These are phyloP conservation scores for Pyrus pyrifolia DNA, from an alignment of 306 rosid species.

Conservation along the genomic window DNA sequence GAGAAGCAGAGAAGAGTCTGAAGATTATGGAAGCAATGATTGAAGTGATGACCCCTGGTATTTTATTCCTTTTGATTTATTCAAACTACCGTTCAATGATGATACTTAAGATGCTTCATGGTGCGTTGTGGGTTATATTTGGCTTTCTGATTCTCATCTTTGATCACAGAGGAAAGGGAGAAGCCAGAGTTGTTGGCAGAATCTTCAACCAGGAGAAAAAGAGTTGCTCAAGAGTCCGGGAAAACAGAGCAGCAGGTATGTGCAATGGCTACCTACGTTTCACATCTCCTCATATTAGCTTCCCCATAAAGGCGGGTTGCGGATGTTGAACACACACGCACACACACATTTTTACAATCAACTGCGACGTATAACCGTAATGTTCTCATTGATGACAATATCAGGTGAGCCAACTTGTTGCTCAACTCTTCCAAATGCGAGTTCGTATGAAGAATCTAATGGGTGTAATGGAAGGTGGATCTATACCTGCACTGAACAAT, in stretches of 20 bases:
- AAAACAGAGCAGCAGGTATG: conserved; percentile 93
- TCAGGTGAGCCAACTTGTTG: conserved; percentile 86
- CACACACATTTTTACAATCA: background rate
- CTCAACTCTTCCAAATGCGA: conserved; percentile 95
- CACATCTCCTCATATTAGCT: background rate
- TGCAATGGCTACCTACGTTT: conserved; percentile 9
- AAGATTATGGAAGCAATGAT: conserved; percentile 89
- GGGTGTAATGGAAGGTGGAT: conserved; percentile 91
- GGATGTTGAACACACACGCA: background rate
- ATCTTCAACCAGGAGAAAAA: conserved; percentile 80
- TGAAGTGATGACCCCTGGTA: conserved; percentile 97
- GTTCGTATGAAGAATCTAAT: conserved; percentile 88
- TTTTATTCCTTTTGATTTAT: conserved; percentile 9
- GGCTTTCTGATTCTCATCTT: conserved; percentile 18
- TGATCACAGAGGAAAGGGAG: conserved; percentile 82
- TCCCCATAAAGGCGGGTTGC: conserved; percentile 3
- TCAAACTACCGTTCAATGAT: background rate
- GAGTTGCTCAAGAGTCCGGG: conserved; percentile 87
- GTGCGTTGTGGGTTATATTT: background rate
- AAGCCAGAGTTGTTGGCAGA: conserved; percentile 92
- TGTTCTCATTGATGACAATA: conserved; percentile 14
- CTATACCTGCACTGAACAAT: conserved; percentile 73
- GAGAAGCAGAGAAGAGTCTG: conserved; percentile 94
- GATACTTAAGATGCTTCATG: background rate
- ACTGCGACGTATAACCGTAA: background rate